phyloP scores from a whole-genome alignment of 1,284 basidiomycete genomes.

The Ustilago shanxiensis region DNA sequence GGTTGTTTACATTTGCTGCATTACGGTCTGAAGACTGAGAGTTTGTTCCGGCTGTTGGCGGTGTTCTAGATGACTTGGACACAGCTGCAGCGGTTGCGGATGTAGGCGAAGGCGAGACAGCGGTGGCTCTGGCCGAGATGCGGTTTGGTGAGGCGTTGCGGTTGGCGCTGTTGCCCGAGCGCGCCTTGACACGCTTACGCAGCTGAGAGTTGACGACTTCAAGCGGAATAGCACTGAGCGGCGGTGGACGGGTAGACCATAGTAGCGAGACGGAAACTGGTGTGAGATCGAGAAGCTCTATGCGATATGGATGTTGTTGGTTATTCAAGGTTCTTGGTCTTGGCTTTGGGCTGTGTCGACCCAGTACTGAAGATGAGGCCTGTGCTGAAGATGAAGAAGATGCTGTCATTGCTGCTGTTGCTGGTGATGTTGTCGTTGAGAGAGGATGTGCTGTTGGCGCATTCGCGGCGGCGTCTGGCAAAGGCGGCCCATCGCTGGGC shows the following conservation, averaged over 20 bases:
- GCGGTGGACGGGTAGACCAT: conserved; percentile 62
- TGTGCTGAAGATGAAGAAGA: conserved; percentile 15
- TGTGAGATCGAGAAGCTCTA: conserved; percentile 62
- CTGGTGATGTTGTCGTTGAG: conserved; percentile 5
- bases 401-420: conserved; percentile 22
- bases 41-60: background rate
- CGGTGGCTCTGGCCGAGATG: conserved; percentile 39
- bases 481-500: conserved; percentile 49
- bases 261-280: conserved; percentile 62
- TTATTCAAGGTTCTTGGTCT: conserved; percentile 36
- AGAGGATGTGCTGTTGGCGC: conserved; percentile 4
- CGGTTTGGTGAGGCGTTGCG: conserved; percentile 33
- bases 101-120: conserved; percentile 41
- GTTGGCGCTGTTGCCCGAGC: conserved; percentile 9
- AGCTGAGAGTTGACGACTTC: conserved; percentile 46
- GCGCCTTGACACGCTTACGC: conserved; percentile 36
- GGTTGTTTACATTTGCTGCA: background rate
- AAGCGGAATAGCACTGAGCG: conserved; percentile 55
- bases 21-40: conserved; percentile 12
- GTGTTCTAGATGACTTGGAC: conserved; percentile 20
- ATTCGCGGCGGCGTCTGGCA: conserved; percentile 9
- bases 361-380: conserved; percentile 2
- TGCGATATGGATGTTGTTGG: conserved; percentile 58
- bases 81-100: conserved; percentile 32
- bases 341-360: conserved; percentile 27